Base-by-base conservation (phyloP, 2,329 filamentous ascomycete species). In the Exophiala viscosa region DNA sequence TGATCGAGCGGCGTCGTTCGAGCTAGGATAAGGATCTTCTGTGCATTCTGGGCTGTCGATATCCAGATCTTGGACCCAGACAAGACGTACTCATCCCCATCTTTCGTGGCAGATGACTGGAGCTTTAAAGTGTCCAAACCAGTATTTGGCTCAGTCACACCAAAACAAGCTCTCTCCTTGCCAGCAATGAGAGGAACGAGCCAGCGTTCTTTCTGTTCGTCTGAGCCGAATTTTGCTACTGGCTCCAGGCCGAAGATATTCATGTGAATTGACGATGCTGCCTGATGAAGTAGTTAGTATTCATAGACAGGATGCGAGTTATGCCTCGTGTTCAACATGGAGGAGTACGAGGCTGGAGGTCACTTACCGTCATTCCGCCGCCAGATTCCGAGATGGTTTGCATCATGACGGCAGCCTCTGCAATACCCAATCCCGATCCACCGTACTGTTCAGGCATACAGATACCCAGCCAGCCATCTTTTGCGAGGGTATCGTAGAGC, bases 201-300 rank as follows among this genome's bases (percentile, higher is more conserved):
- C 64, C 68, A 73, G 1, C 69, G 59, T 40, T 66, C 57, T 58
- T 70, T 73, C 59, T 75, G 73, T 60, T 73, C 70, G 10, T 70
- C 67, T 0, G 64, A 72, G 2, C 69, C 73, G 39, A 72, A 75
- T 52, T 75, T 76, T 10, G 70, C 68, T 0, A 76, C 72, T 0
- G 73, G 73, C 43, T 72, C 71, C 3, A 75, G 58, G 0, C 72
- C 73, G 52, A 76, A 76, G 28, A 76, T 75, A 47, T 76, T 76
- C 71, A 75, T 75, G 48, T 76, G 73, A 6, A 76, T 68, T 1
- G 70, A 69, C 6, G 67, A 71, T 1, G 70, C 69, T 4, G 66
- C 74, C 1, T 70, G 69, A 64, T 73, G 70, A 1, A 72, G 72
- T 4, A 67, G 73, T 0, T 73, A 73, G 1, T 65, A 40, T 40